Evolutionary conservation across 768 basidiomycete species (phyloP), one percentile per base, ranked within the genome.

Genomic region (Strobilomyces echinocephalus): DNA sequence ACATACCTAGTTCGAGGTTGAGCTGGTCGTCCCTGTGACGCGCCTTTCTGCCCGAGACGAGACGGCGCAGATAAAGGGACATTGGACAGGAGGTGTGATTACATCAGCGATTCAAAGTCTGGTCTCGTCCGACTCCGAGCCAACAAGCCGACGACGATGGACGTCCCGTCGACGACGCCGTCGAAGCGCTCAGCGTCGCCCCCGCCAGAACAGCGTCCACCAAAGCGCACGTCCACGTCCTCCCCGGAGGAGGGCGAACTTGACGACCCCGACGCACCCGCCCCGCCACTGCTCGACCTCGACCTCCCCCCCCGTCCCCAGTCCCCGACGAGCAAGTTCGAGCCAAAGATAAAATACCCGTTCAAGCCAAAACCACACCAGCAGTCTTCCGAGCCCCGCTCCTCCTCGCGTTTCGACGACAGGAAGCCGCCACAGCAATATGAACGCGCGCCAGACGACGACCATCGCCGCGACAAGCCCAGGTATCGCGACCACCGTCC

Each of bases 211-310:
- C 68, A 71, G 36, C 76, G 85, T 47, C 75, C 79, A 10, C 35
- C 68, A 6, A 89, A 90, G 63, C 76, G 85, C 41, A 73, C 66
- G 18, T 74, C 76, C 9, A 77, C 84, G 3, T 85, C 71, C 1
- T 77, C 87, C 1, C 88, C 88, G 46, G 89, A 91, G 69, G 89
- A 91, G 65, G 89, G 89, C 55, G 89, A 91, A 61, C 72, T 91
- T 46, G 87, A 88, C 70, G 88, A 90, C 64, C 46, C 45, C 66
- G 72, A 68, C 39, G 63, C 58, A 8, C 44, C 60, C 46, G 56
- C 48, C 30, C 50, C 43, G n/a, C 51, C 45, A 7, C 36, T 43
- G 15, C 52, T 58, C 62, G 20, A 57, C 65, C 34, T 56, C 18
- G 49, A 48, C 53, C 47, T 35, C 39, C 21, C 66, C 21, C 60